Conservation (phyloP, 2,329 filamentous ascomycete genomes). For the Microcyclosporella mali region DNA sequence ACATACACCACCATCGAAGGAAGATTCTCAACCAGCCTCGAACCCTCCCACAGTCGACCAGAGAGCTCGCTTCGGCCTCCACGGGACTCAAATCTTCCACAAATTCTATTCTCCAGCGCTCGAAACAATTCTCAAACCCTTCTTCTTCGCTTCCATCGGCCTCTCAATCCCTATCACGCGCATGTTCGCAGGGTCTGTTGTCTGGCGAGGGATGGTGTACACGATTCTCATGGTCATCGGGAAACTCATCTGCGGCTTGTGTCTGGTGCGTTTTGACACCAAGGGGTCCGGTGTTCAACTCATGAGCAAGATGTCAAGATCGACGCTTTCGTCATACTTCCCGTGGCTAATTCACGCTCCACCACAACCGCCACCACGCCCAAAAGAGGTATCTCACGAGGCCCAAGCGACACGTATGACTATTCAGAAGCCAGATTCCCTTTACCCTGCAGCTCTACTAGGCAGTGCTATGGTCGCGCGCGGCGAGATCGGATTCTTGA, state of each 20-base stretch:
- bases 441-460: conserved; percentile 62
- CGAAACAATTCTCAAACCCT: conserved; percentile 55
- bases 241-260: conserved; percentile 38
- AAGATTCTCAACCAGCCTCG: background rate
- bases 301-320: too few relatives aligned
- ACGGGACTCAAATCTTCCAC: conserved; percentile 36
- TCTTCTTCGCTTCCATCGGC: conserved; percentile 71
- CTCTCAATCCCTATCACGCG: conserved; percentile 69
- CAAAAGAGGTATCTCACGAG: too few relatives aligned
- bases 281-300: background rate
- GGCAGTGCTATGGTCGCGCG: conserved; percentile 66
- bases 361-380: too few relatives aligned
- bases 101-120: conserved; percentile 43
- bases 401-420: background rate
- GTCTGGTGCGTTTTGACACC: conserved; percentile 33
- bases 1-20: background rate
- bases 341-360: too few relatives aligned
- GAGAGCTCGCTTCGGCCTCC: background rate
- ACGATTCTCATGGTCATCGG: conserved; percentile 60
- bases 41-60: background rate
- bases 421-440: conserved; percentile 48
- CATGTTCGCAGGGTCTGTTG: conserved; percentile 57
- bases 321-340: too few relatives aligned
- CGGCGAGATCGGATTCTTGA: conserved; percentile 75
- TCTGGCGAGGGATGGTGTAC: conserved; percentile 72